phyloP scores from a whole-genome alignment of 2,329 filamentous ascomycete genomes.

The Cercospora sp. region DNA sequence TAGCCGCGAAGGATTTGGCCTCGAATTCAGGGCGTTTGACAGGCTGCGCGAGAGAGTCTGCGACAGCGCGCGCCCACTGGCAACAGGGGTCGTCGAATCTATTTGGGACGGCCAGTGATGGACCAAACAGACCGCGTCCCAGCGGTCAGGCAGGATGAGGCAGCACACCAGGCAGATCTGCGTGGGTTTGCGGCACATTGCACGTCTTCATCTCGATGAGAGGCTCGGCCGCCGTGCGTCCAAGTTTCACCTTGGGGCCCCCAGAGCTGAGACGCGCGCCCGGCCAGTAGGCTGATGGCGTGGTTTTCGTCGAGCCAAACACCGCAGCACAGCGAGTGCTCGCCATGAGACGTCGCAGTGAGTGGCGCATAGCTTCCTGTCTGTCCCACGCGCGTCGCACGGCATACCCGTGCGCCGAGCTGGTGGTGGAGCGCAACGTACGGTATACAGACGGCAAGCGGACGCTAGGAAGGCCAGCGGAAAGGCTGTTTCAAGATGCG shows the following conservation, averaged over 20 bases:
- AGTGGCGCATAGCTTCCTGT: not conserved
- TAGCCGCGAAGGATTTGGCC: slow-evolving; percentile 3
- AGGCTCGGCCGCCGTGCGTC: not conserved
- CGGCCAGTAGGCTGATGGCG: not conserved
- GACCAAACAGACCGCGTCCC: not conserved
- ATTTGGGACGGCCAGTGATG: not conserved
- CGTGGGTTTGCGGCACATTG: not conserved
- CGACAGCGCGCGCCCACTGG: not conserved
- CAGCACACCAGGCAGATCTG: not conserved
- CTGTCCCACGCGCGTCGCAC: slow-evolving; percentile 3
- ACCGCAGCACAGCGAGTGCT: not conserved
- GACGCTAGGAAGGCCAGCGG: not conserved
- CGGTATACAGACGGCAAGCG: not conserved
- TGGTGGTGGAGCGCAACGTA: not conserved
- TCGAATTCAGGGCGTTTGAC: not conserved
- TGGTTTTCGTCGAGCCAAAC: slow-evolving; percentile 1
- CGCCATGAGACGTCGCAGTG: not conserved
- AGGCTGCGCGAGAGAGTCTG: not conserved
- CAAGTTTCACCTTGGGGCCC: not conserved
- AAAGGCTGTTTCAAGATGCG: not conserved
- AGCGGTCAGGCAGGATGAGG: not conserved
- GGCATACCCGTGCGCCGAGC: not conserved
- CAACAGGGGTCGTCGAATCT: not conserved
- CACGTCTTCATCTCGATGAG: slow-evolving; percentile 13
- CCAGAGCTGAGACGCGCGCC: not conserved